These are phyloP conservation scores for Dendrocalamus latiflorus DNA, from an alignment of 202 grass and related monocot genomes.

Conservation along the genomic window DNA sequence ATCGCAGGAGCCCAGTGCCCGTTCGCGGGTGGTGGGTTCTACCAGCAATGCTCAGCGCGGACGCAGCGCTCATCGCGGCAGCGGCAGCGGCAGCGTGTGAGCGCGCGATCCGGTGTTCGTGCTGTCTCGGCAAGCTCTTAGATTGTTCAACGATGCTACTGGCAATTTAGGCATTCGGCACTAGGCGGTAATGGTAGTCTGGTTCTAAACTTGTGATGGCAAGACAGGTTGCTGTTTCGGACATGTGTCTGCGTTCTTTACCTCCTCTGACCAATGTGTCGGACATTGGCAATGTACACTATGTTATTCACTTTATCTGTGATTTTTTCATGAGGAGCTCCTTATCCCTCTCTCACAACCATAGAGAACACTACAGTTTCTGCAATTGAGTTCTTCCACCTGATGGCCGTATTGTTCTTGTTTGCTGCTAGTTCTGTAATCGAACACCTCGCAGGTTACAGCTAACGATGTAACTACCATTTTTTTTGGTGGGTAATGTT, in stretches of 20 bases:
- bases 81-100: conserved; percentile 8
- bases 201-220: conserved; percentile 26
- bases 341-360: neutral
- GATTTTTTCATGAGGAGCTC: neutral
- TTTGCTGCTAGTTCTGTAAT: neutral
- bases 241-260: conserved; percentile 12
- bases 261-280: conserved; percentile 14
- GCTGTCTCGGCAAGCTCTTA: conserved; percentile 16
- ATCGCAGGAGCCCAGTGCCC: conserved; percentile 24
- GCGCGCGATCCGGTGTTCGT: conserved; percentile 22
- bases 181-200: conserved; percentile 8
- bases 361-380: neutral
- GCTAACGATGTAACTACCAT: no score
- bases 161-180: conserved; percentile 1
- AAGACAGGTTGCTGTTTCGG: conserved; percentile 55
- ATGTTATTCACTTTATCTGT: conserved; percentile 6
- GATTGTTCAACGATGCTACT: conserved; percentile 6
- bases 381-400: neutral
- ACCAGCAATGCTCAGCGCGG: conserved; percentile 28
- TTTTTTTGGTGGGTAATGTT: neutral
- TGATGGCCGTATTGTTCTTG: neutral
- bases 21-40: neutral
- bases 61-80: conserved; percentile 19
- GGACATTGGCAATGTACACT: conserved; percentile 43
- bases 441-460: no score